phyloP scores from a whole-genome alignment of 179 eudicot species.

The Dionaea muscipula region DNA sequence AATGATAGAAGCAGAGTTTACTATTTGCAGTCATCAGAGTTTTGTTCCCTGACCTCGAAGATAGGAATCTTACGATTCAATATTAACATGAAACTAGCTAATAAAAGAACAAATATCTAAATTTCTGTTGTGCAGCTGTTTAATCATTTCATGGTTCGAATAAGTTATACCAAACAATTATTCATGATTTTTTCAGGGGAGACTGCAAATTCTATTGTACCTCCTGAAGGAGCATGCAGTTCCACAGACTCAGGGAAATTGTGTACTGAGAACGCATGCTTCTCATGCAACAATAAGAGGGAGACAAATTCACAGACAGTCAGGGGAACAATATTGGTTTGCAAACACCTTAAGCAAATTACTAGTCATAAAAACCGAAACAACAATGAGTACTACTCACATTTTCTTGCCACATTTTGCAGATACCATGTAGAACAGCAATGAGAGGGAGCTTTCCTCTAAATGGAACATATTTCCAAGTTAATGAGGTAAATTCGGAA shows the following conservation, averaged over 20 bases:
- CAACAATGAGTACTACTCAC: conserved; percentile 2
- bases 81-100: no score
- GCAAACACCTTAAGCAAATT: conserved; percentile 2
- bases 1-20: no score
- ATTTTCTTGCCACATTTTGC: conserved; percentile 2
- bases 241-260: conserved; percentile 18
- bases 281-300: conserved; percentile 30
- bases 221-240: conserved; percentile 22
- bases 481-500: conserved; percentile 27
- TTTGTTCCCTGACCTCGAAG: no score
- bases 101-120: no score
- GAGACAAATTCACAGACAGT: conserved; percentile 31
- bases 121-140: no score
- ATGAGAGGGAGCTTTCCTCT: conserved; percentile 45
- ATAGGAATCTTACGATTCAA: no score
- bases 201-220: conserved; percentile 35
- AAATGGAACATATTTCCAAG: conserved; percentile 44
- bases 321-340: conserved; percentile 41
- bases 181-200: conserved; percentile 25
- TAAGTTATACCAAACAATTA: not conserved
- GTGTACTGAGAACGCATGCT: conserved; percentile 26
- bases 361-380: not conserved
- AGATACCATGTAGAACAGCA: conserved; percentile 47
- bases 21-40: not conserved
- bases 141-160: not conserved